These are phyloP conservation scores for Glebionis coronaria DNA, from an alignment of 129 eudicot genomes.

Conservation along the genomic window DNA sequence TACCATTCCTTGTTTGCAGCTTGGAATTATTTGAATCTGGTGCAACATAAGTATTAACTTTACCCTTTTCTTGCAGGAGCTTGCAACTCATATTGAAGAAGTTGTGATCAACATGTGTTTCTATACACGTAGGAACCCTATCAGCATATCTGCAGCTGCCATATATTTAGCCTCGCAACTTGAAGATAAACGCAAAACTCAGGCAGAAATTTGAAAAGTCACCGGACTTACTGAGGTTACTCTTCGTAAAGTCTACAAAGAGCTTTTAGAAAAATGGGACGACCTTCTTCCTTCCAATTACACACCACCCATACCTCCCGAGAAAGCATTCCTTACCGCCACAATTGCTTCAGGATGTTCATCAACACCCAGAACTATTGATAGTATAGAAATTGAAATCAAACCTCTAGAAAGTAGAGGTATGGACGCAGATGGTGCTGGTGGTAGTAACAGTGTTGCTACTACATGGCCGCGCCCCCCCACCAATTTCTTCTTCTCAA, in stretches of 20 bases:
- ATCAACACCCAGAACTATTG: slow-evolving; percentile 51
- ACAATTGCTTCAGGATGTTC: slow-evolving; percentile 76
- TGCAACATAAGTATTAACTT: too few species aligned
- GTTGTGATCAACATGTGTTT: too few species aligned
- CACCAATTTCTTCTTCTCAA: too few species aligned
- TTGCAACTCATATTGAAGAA: too few species aligned
- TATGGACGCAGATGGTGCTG: too few species aligned
- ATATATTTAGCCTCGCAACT: slow-evolving; percentile 90
- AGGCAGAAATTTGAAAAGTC: slow-evolving; percentile 95
- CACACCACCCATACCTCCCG: slow-evolving; percentile 95
- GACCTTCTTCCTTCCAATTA: slow-evolving; percentile 95
- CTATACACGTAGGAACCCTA: slow-evolving; percentile 91
- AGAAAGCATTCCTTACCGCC: slow-evolving; percentile 94
- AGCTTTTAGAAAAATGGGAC: slow-evolving; percentile 91
- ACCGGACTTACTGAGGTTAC: slow-evolving; percentile 98
- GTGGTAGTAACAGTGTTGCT: too few species aligned
- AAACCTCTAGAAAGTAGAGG: too few species aligned
- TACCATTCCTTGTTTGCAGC: too few species aligned
- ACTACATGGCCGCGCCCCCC: too few species aligned
- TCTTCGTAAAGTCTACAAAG: slow-evolving; percentile 93
- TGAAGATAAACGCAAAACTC: slow-evolving; percentile 96
- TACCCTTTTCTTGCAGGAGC: too few species aligned
- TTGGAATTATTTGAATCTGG: too few species aligned
- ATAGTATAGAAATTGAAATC: neutral
- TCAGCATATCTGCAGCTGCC: slow-evolving; percentile 99